Percentiles rank a stretch among this genome's conserved stretches.
These are phyloP conservation scores for Fusarium sp. DNA, from an alignment of 2,329 filamentous ascomycete species.

Conservation along the genomic window DNA sequence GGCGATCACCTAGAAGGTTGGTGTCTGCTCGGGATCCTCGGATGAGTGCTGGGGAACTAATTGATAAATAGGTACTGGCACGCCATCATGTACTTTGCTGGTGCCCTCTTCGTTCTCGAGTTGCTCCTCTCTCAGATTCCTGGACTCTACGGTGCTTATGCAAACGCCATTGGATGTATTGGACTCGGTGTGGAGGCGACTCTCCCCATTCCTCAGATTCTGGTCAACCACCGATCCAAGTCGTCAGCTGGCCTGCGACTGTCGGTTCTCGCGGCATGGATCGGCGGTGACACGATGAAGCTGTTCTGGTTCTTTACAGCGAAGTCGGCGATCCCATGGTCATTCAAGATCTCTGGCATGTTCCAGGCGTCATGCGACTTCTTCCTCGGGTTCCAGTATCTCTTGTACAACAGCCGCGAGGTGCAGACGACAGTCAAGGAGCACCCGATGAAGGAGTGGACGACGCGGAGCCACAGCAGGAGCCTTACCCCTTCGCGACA, in stretches of 20 bases:
- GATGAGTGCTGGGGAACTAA: conserved; percentile 13
- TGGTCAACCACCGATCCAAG: conserved; percentile 74
- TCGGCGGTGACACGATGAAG: conserved; percentile 86
- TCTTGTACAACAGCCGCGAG: conserved; percentile 71
- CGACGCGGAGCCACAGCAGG: conserved; percentile 45
- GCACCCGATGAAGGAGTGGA: conserved; percentile 53
- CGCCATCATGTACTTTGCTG: conserved; percentile 77
- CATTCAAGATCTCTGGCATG: conserved; percentile 85
- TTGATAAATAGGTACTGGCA: conserved; percentile 75
- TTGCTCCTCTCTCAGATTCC: conserved; percentile 72
- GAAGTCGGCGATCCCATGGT: conserved; percentile 75
- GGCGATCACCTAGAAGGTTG: conserved; percentile 76
- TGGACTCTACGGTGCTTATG: conserved; percentile 73
- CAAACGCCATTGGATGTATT: conserved; percentile 76
- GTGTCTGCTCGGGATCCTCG: conserved; percentile 42
- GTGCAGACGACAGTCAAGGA: conserved; percentile 50
- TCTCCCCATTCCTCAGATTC: conserved; percentile 83
- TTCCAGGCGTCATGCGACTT: conserved; percentile 84
- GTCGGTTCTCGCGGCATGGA: conserved; percentile 81
- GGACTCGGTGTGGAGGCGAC: conserved; percentile 83
- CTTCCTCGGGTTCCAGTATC: conserved; percentile 80
- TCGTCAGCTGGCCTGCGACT: conserved; percentile 84
- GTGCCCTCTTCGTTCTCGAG: conserved; percentile 71
- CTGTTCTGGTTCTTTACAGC: conserved; percentile 87
- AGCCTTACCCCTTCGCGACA: conserved; percentile 56